Evolutionary conservation across 176 grass and related monocot genomes (phyloP).

Genomic region (Dactylis glomerata): DNA sequence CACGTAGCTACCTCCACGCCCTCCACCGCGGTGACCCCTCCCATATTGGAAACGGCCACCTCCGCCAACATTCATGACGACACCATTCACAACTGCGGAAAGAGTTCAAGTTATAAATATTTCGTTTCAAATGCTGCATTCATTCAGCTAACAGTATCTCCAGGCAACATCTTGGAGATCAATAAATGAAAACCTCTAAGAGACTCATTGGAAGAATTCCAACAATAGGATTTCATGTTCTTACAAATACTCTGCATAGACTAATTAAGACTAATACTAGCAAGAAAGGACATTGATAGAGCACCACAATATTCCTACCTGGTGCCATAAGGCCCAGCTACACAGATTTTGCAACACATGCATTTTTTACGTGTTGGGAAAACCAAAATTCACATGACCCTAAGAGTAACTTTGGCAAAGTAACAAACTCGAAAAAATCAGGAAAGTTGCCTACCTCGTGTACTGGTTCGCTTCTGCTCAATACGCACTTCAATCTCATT

Average conservation of each 20-base stretch:
- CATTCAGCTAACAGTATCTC: background rate
- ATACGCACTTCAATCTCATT: conserved; percentile 39
- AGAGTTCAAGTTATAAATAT: conserved; percentile 4
- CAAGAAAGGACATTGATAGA: background rate
- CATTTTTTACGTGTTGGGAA: background rate
- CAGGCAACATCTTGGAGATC: background rate
- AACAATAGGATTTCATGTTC: background rate
- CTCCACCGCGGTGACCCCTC: conserved; percentile 55
- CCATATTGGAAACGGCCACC: conserved; percentile 37
- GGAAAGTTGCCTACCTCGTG: conserved; percentile 37
- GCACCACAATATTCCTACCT: background rate
- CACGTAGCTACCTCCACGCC: conserved; percentile 25
- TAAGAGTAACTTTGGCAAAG: background rate
- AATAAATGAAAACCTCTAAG: background rate
- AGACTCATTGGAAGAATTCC: background rate
- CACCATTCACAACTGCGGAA: conserved; percentile 30
- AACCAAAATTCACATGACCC: background rate
- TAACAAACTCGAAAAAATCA: background rate
- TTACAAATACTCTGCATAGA: background rate
- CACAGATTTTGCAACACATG: background rate
- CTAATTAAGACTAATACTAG: background rate
- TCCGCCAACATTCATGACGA: conserved; percentile 22
- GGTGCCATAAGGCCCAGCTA: background rate
- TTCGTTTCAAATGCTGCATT: background rate
- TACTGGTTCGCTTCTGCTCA: conserved; percentile 59